Evolutionary conservation across 1,284 basidiomycete species (phyloP).

Genomic region (Microbotryum silenes-acaulis): DNA sequence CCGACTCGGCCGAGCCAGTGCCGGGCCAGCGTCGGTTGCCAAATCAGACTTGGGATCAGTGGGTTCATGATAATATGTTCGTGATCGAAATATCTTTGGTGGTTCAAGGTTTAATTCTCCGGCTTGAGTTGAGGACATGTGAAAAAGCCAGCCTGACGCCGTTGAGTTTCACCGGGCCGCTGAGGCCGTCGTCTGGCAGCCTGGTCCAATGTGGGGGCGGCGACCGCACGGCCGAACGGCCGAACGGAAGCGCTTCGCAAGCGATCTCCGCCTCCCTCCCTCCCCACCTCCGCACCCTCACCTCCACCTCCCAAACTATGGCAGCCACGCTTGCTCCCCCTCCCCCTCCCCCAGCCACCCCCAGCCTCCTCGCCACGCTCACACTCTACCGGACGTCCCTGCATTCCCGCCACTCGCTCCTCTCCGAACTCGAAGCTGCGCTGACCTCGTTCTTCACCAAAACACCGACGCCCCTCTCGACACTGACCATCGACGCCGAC

Average conservation of each 20-base stretch:
- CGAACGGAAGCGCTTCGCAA: background rate
- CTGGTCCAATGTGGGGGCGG: background rate
- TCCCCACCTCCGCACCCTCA: background rate
- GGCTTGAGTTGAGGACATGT: too few relatives aligned
- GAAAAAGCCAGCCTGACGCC: background rate
- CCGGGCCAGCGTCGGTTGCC: too few relatives aligned
- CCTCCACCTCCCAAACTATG: background rate
- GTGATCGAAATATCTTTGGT: background rate
- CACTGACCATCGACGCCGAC: background rate
- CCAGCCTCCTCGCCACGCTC: constrained; percentile 9
- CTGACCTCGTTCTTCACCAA: constrained; percentile 19
- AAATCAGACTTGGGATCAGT: too few relatives aligned
- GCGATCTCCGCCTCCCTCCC: background rate
- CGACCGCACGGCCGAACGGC: too few relatives aligned
- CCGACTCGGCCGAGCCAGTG: too few relatives aligned
- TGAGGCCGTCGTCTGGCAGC: background rate
- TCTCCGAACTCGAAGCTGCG: constrained; percentile 20
- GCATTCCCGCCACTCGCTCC: constrained; percentile 19
- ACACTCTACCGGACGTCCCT: constrained; percentile 3
- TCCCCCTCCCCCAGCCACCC: background rate
- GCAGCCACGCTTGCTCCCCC: background rate
- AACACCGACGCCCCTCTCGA: constrained; percentile 4
- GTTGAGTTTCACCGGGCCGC: background rate
- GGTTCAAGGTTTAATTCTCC: background rate
- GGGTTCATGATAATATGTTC: too few relatives aligned